These are phyloP conservation scores for Lagenaria siceraria DNA, from an alignment of 306 rosid species.

Conservation along the genomic window DNA sequence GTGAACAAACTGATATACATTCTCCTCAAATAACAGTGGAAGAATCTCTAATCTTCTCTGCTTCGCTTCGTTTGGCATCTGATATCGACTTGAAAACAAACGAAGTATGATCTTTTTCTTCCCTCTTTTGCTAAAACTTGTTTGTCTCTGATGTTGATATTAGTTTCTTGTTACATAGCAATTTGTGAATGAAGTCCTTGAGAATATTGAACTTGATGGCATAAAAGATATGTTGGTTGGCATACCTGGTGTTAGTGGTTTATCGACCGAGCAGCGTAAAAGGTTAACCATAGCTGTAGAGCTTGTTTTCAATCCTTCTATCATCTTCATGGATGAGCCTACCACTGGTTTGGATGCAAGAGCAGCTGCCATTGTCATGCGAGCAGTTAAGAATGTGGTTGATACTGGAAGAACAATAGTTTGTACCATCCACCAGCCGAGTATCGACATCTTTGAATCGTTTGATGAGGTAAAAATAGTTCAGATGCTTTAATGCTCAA, in stretches of 20 bases:
- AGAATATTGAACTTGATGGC: conserved; percentile 39
- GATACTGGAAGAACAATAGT: conserved; percentile 38
- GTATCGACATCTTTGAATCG: conserved; percentile 34
- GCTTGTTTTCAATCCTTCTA: conserved; percentile 40
- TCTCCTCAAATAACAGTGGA: conserved; percentile 39
- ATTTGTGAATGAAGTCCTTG: conserved; percentile 40
- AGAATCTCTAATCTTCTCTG: conserved; percentile 34
- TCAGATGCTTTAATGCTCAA: not conserved
- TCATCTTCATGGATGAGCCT: conserved; percentile 43
- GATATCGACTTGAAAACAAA: conserved; percentile 22
- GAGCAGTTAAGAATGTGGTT: conserved; percentile 40
- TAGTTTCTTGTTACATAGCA: conserved; percentile 12
- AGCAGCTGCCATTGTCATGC: conserved; percentile 45
- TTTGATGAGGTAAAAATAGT: conserved; percentile 33
- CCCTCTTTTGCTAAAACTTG: not conserved
- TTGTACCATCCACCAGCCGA: conserved; percentile 54
- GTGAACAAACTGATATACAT: conserved; percentile 36
- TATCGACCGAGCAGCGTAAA: conserved; percentile 45
- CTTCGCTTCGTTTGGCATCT: conserved; percentile 31
- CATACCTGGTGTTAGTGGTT: conserved; percentile 31
- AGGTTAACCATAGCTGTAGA: conserved; percentile 38
- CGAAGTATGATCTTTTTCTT: conserved; percentile 11
- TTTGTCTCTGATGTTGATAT: not conserved
- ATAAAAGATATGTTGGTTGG: conserved; percentile 38
- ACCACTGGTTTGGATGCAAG: conserved; percentile 38